Evolutionary conservation across 2,329 filamentous ascomycete genomes (phyloP), one percentile per base, ranked within the genome.

Genomic region (Sporothrix phasma): DNA sequence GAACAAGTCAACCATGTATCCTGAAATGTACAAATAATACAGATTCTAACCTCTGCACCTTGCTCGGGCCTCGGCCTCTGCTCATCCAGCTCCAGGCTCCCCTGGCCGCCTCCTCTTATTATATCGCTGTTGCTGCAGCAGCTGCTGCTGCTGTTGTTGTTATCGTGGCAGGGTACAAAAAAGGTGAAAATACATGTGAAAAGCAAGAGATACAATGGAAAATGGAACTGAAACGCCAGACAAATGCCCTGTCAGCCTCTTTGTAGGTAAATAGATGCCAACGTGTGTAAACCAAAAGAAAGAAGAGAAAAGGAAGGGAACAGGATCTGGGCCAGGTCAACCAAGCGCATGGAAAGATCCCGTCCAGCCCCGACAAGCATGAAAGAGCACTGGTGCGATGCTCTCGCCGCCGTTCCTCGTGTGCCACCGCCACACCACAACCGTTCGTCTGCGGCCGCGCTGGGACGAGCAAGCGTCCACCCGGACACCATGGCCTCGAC

Each of bases 161-260:
- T 24, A 37, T 19, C 26, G 34, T 51, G 22, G 29, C 34, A 53
- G 31, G 24, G 24, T 45, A n/a, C 34, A 37, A 37, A 37, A 13
- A 13, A 37, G 34, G 15, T 37, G 34, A 37, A 37, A 37, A 3
- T 11, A 13, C 34, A 37, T 3, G 34, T 37, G 34, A 37, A 37
- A 37, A 61, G 11, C 24, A 15, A 24, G 39, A 29, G 41, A 11
- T n/a, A 41, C 11, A 37, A 37, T 15, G 19, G 17, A 29, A 47
- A 43, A 8, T 17, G 29, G 29, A 56, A 34, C 51, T 39, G 34
- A 22, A 64, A 64, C 64, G 64, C 62, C 65, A 61, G 49, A 64
- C 65, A 61, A 60, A 66, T 65, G 64, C 64, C 37, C 22, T 61
- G 54, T 39, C 61, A 46, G 22, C 56, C 31, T 63, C 43, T 64